These are phyloP conservation scores for Chlorella variabilis DNA, from an alignment of 163 green algal species.

Conservation along the genomic window DNA sequence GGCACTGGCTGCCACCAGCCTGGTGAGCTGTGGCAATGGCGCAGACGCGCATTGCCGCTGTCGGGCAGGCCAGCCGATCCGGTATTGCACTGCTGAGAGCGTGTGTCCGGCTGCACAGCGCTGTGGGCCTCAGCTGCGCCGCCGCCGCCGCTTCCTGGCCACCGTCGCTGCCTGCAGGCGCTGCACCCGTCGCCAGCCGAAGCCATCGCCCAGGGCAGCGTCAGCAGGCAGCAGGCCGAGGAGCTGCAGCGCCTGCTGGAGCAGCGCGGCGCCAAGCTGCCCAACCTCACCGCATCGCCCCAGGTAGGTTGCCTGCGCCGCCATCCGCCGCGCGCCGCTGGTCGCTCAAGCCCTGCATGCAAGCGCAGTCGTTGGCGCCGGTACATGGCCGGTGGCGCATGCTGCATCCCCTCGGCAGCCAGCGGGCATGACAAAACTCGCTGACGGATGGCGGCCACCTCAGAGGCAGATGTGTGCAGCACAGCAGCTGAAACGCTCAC, in stretches of 20 bases:
- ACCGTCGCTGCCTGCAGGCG: slow-evolving; percentile 4
- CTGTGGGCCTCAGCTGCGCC: too few relatives aligned
- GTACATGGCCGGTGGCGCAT: too few relatives aligned
- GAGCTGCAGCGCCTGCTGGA: slow-evolving; percentile 45
- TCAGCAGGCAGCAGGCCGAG: slow-evolving; percentile 1
- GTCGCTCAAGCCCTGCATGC: too few relatives aligned
- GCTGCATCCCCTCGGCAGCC: too few relatives aligned
- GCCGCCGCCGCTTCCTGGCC: background rate
- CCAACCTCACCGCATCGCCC: slow-evolving; percentile 44
- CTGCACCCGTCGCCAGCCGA: background rate
- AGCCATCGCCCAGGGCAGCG: background rate
- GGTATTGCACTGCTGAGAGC: too few relatives aligned
- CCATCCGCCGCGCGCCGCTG: background rate
- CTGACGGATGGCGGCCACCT: too few relatives aligned
- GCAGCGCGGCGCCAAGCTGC: slow-evolving; percentile 38
- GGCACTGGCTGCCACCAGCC: slow-evolving; percentile 33
- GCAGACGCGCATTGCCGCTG: background rate
- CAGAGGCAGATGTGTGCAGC: too few relatives aligned
- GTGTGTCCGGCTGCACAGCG: too few relatives aligned
- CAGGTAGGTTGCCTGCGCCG: background rate
- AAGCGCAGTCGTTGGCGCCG: too few relatives aligned
- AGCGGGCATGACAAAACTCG: too few relatives aligned
- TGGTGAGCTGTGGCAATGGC: slow-evolving; percentile 23
- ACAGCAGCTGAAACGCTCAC: too few relatives aligned
- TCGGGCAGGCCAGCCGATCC: too few relatives aligned